Evolutionary conservation across 2,329 filamentous ascomycete genomes (phyloP).

Genomic region (Fusarium liriodendri): DNA sequence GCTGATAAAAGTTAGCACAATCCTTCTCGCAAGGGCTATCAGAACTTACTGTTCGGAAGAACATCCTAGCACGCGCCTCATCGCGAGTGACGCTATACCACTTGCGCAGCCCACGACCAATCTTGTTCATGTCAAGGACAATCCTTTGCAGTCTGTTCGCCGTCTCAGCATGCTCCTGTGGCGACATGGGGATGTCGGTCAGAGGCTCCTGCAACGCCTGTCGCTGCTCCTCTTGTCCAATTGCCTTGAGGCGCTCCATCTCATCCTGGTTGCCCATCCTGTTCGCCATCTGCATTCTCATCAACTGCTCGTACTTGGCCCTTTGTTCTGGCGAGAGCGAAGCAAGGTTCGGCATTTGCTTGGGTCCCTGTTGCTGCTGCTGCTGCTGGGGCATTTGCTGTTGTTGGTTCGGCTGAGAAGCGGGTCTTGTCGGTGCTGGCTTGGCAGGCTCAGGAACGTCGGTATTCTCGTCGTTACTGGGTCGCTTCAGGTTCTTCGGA

Average conservation of each 20-base stretch:
- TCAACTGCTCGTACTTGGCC: conserved; percentile 55
- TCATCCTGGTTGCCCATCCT: conserved; percentile 31
- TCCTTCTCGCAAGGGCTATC: background rate
- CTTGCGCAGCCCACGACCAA: conserved; percentile 56
- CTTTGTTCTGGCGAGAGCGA: conserved; percentile 58
- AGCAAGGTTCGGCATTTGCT: conserved; percentile 50
- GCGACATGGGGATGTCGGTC: conserved; percentile 59
- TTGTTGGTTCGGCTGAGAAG: conserved; percentile 40
- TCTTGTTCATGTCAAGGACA: conserved; percentile 55
- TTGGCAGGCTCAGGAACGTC: conserved; percentile 44
- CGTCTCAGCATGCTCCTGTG: conserved; percentile 57
- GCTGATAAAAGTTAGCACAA: conserved; percentile 56
- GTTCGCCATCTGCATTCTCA: conserved; percentile 45
- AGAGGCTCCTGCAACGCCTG: conserved; percentile 54
- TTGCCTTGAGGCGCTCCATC: conserved; percentile 48
- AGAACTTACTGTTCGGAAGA: conserved; percentile 63
- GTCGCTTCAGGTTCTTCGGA: conserved; percentile 63
- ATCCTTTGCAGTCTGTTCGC: conserved; percentile 56
- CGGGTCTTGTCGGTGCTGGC: conserved; percentile 34
- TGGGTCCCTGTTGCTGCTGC: conserved; percentile 22
- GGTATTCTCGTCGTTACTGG: conserved; percentile 58
- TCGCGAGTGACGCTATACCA: conserved; percentile 64
- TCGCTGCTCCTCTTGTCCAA: conserved; percentile 55
- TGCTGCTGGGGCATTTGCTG: conserved; percentile 19
- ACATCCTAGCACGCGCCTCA: conserved; percentile 61